Evolutionary conservation across 2,329 filamentous ascomycete genomes (phyloP).

Genomic region (Beauveria scarabaeidicola): DNA sequence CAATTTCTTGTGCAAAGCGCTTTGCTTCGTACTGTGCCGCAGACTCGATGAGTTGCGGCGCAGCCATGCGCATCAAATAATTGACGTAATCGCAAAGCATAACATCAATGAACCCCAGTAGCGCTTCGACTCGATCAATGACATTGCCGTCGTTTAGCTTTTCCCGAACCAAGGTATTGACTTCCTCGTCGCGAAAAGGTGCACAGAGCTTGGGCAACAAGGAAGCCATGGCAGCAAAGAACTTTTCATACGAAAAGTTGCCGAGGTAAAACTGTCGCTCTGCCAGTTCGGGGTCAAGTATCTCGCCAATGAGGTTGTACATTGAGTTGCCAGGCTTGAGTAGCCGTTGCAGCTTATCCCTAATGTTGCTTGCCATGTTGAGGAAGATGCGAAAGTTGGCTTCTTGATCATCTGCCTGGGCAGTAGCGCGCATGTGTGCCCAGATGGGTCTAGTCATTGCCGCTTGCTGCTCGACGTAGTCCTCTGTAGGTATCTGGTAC

Average conservation of each 20-base stretch:
- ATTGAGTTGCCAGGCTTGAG: constrained; percentile 64
- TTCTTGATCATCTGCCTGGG: constrained; percentile 57
- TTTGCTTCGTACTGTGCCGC: constrained; percentile 67
- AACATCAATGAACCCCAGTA: constrained; percentile 67
- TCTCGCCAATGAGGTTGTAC: constrained; percentile 65
- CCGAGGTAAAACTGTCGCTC: constrained; percentile 60
- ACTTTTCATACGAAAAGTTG: constrained; percentile 71
- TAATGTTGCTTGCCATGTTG: constrained; percentile 61
- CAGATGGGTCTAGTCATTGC: constrained; percentile 41
- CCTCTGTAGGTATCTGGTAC: constrained; percentile 59
- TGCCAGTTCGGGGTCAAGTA: constrained; percentile 65
- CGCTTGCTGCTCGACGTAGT: constrained; percentile 50
- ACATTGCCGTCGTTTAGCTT: constrained; percentile 53
- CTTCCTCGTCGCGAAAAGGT: constrained; percentile 69
- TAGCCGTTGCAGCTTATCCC: constrained; percentile 62
- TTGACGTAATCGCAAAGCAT: constrained; percentile 78
- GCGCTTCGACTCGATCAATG: constrained; percentile 66
- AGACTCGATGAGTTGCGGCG: constrained; percentile 62
- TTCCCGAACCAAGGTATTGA: constrained; percentile 58
- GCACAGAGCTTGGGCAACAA: constrained; percentile 74
- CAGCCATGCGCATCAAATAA: constrained; percentile 64
- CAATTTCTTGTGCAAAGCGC: constrained; percentile 57
- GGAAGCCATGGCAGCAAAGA: constrained; percentile 67
- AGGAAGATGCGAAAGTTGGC: constrained; percentile 60
- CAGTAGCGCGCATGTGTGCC: constrained; percentile 52